Percentiles rank a stretch among this genome's conserved stretches.
These are phyloP conservation scores for Eremomyces bilateralis DNA, from an alignment of 495 filamentous ascomycete species.

Conservation along the genomic window DNA sequence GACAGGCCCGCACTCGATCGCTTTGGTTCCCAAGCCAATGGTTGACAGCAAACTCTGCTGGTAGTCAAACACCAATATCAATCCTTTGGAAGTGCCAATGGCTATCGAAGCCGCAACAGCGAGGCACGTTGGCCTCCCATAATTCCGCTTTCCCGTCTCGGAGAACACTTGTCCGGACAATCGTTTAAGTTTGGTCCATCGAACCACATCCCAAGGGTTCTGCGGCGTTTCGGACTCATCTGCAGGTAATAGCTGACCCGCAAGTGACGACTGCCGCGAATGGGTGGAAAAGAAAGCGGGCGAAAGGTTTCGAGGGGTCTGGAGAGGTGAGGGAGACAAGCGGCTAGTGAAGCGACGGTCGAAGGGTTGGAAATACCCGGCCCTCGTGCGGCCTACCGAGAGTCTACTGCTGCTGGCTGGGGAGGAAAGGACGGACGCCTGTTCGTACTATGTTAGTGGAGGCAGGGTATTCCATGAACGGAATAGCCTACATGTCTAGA, in stretches of 20 bases:
- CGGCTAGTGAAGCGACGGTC: constrained; percentile 85
- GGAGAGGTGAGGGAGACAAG: constrained; percentile 36
- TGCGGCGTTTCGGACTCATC: constrained; percentile 39
- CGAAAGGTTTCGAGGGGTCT: constrained; percentile 46
- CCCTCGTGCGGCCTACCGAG: constrained; percentile 28
- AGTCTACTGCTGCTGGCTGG: constrained; percentile 39
- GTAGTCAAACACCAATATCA: constrained; percentile 90
- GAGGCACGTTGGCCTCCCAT: constrained; percentile 79
- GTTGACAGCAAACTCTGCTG: constrained; percentile 85
- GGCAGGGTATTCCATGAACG: background rate
- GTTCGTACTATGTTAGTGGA: background rate
- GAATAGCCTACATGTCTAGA: constrained; percentile 53
- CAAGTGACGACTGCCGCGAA: constrained; percentile 54
- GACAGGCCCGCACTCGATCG: constrained; percentile 74
- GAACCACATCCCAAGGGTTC: constrained; percentile 85
- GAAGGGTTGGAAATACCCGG: constrained; percentile 75
- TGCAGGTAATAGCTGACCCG: too few relatives aligned
- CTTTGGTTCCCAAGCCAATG: constrained; percentile 76
- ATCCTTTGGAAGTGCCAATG: constrained; percentile 80
- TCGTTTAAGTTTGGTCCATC: constrained; percentile 87
- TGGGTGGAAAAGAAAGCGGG: constrained; percentile 57
- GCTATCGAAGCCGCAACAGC: constrained; percentile 77
- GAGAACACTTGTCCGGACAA: constrained; percentile 79
- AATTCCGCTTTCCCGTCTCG: constrained; percentile 81
- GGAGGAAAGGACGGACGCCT: constrained; percentile 72